These are phyloP conservation scores for Ilyonectria mors-panacis DNA, from an alignment of 2,329 filamentous ascomycete genomes.

Conservation along the genomic window DNA sequence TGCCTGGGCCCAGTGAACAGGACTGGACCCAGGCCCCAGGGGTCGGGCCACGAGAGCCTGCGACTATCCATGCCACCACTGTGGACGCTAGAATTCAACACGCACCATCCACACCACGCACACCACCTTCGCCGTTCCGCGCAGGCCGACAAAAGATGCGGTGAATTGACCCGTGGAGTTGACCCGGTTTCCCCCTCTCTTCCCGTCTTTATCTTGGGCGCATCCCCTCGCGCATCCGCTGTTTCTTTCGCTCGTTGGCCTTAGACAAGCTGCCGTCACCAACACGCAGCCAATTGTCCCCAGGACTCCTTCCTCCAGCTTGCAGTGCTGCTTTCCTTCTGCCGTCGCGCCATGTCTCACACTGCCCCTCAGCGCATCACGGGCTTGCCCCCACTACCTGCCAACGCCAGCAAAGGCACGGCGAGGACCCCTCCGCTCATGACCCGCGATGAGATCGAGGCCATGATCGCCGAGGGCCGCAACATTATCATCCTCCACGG, in stretches of 20 bases:
- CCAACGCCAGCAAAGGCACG: constrained; percentile 27
- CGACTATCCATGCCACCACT: constrained; percentile 6
- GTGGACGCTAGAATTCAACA: constrained; percentile 1
- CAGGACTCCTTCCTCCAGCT: background rate
- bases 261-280: background rate
- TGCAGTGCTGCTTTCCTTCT: background rate
- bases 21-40: background rate
- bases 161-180: constrained; percentile 42
- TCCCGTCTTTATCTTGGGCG: constrained; percentile 11
- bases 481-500: constrained; percentile 86
- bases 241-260: background rate
- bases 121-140: constrained; percentile 4
- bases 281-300: constrained; percentile 18
- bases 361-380: constrained; percentile 38
- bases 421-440: constrained; percentile 55
- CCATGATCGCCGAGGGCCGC: constrained; percentile 84
- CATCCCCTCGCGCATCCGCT: constrained; percentile 3
- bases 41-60: constrained; percentile 35
- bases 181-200: constrained; percentile 10
- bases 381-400: constrained; percentile 37
- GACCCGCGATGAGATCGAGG: constrained; percentile 67
- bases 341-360: constrained; percentile 9
- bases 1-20: constrained; percentile 5
- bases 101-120: constrained; percentile 11
- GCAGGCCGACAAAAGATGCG: constrained; percentile 38